Base-by-base conservation (phyloP, 768 basidiomycete species). In the Kwoniella dejecticola region DNA sequence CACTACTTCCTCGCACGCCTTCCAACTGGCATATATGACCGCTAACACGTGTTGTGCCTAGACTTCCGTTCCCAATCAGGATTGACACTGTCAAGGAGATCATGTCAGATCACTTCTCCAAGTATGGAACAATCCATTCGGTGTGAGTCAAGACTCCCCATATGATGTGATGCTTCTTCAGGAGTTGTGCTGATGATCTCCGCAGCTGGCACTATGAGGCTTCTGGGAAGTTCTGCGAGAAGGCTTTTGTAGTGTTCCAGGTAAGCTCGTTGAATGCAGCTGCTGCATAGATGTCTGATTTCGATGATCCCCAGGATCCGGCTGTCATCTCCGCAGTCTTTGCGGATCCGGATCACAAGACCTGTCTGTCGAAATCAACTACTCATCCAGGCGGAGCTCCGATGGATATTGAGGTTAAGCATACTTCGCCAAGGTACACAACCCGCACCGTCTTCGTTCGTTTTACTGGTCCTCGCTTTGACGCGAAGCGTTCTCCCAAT, bases 221-320 rank as follows among this genome's bases (percentile, higher is more conserved):
- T 1, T 52, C 53, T 17, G 63, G 63, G 19, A 45, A 63, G 36
- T 52, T 19, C 1, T 54, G 59, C 45, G 65, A 72, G 26, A 60
- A 68, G 38, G 60, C 30, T 31, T 57, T 62, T 15, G 63, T 72
- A 4, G 66, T 72, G 6, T 72, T 72, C 36, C 31, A 64, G 8
- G 71, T 67, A 42, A 65, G 68, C n/a, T n/a, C 24, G 21, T 40
- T 26, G 13, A 19, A 42, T n/a, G 33, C 31, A 31, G 47, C 26
- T 31, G 21, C 44, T 12, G 2, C 1, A n/a, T 47, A 24, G 29
- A 26, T 17, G 12, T 17, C 42, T 52, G 23, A 47, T n/a, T n/a
- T 52, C 57, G 47, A 23, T 63, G 44, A 5, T 29, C n/a, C 52
- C 26, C 38, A 72, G 70, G 59, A 63, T 0, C 40, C 33, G n/a